Evolutionary conservation across 345 rosid genomes (phyloP), one percentile per base, ranked within the genome.

Genomic region (Dimocarpus longan): DNA sequence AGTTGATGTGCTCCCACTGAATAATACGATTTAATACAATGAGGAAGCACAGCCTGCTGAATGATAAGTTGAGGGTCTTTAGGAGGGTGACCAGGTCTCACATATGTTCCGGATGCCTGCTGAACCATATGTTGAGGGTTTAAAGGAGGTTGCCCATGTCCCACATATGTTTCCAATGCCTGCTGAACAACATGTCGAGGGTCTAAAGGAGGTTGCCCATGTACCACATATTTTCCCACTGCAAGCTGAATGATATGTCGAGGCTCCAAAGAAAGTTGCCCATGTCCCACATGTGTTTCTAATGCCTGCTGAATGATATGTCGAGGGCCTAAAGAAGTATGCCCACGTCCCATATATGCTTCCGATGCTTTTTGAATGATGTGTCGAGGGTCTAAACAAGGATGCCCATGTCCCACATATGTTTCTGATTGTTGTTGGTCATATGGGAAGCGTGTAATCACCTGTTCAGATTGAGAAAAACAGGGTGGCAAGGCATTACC

Each of bases 1-100:
- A 63, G 76, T 24, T 56, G 63, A 63, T 76, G 83, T 56, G 77
- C 68, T 74, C 62, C 70, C 5, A 75, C 60, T 37, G 56, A 24
- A 70, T 68, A 48, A 69, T 50, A 39, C 37, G 40, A 74, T n/a
- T 22, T 15, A 66, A 68, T 21, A 15, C 22, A 24, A 59, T 62
- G 74, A 67, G 52, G 68, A 79, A 46, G 50, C 46, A 13, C 54
- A 56, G 59, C 60, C 70, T 39, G 77, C 26, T 54, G 77, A 81
- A 42, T 46, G 1, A n/a, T 64, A 37, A 32, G 66, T 13, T 11
- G 78, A 56, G 70, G 54, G 69, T 70, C 75, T 37, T 37, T 21
- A 21, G 50, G 44, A 10, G 82, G 74, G 44, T 72, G 79, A 1
- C 12, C 10, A 46, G 52, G 52, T 46, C 52, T 46, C 8, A 46